phyloP scores from a whole-genome alignment of 768 basidiomycete species.

The Leccinum aurantiacum region DNA sequence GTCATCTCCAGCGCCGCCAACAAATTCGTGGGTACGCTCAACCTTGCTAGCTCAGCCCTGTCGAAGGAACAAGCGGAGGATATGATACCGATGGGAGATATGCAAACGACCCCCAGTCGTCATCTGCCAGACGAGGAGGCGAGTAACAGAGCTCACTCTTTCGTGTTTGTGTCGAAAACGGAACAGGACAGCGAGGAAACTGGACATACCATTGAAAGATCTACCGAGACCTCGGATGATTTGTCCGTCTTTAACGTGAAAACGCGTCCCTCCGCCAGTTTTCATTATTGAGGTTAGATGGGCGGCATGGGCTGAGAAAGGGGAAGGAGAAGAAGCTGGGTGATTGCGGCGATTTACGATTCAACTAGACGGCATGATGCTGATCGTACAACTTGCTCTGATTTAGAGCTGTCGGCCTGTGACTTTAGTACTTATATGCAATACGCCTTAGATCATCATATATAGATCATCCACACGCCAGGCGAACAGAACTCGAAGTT shows the following conservation, averaged over 20 bases:
- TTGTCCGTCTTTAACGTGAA: not conserved
- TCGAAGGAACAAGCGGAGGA: not conserved
- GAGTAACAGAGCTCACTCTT: not conserved
- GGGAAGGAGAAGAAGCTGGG: not conserved
- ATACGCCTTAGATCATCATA: not conserved
- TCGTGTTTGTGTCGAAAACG: not conserved
- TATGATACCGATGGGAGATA: not conserved
- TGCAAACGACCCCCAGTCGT: not conserved
- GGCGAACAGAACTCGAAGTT: not conserved
- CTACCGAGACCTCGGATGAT: not conserved
- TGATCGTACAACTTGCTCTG: not conserved
- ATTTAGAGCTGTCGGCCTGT: not conserved
- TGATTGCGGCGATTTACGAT: not conserved
- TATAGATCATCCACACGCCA: not conserved
- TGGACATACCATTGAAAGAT: not conserved
- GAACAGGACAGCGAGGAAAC: not conserved
- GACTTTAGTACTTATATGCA: not conserved
- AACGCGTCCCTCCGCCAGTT: not conserved
- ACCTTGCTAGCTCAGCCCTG: not conserved
- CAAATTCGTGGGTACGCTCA: not conserved
- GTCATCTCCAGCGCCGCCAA: not conserved
- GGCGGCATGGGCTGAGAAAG: not conserved
- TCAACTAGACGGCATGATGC: not conserved
- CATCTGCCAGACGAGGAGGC: not conserved
- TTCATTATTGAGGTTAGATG: not conserved